phyloP scores from a whole-genome alignment of 495 filamentous ascomycete species.

The Penicillium canescens region DNA sequence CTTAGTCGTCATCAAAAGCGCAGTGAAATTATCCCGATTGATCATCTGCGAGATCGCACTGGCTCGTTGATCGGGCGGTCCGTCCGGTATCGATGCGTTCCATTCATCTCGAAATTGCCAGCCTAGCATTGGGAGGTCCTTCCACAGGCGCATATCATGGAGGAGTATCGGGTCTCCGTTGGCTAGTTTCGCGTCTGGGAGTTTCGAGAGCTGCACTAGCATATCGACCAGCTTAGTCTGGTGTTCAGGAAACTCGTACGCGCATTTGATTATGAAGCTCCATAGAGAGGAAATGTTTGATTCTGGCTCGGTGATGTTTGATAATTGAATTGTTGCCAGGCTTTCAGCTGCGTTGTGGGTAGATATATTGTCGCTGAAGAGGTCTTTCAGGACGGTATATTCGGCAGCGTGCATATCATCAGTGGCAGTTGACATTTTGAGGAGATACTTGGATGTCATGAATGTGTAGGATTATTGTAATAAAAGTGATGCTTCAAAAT shows the following conservation, averaged over 20 bases:
- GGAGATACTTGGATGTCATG: background rate
- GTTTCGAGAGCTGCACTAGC: background rate
- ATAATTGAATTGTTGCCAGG: background rate
- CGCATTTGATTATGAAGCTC: background rate
- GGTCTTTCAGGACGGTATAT: background rate
- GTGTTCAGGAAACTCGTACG: background rate
- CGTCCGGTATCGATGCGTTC: conserved; percentile 7
- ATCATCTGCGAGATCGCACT: background rate
- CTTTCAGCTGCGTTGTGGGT: background rate
- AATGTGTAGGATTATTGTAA: background rate
- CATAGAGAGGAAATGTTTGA: background rate
- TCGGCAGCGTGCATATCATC: background rate
- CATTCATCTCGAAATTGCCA: conserved; percentile 14
- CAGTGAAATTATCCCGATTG: background rate
- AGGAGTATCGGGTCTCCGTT: background rate
- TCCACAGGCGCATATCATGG: conserved; percentile 11
- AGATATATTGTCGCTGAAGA: background rate
- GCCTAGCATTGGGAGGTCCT: conserved; percentile 14
- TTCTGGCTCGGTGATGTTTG: background rate
- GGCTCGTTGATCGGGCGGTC: background rate
- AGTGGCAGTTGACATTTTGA: background rate
- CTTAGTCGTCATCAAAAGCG: background rate
- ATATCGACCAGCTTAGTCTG: background rate
- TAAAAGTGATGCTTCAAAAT: background rate
- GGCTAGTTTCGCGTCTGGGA: background rate